These are phyloP conservation scores for Colletotrichum sp. DNA, from an alignment of 2,329 filamentous ascomycete species.

Conservation along the genomic window DNA sequence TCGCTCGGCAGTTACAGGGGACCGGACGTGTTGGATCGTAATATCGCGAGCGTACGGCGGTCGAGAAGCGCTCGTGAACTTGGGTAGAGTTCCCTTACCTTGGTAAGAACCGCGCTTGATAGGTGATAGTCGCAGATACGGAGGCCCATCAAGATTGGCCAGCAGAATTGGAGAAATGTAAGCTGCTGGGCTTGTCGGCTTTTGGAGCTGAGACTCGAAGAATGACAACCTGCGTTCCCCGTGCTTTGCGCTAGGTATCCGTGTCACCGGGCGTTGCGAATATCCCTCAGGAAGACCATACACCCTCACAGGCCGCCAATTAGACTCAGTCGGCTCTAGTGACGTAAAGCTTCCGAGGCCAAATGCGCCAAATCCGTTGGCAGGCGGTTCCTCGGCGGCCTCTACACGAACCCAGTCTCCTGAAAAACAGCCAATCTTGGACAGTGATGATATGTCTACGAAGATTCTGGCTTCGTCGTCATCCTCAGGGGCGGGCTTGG, in stretches of 20 bases:
- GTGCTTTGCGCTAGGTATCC: slow-evolving; percentile 61
- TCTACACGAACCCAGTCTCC: slow-evolving; percentile 95
- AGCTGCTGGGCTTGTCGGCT: slow-evolving; percentile 61
- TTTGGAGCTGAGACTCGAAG: slow-evolving; percentile 72
- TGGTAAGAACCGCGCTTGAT: slow-evolving; percentile 60
- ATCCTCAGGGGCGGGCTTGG: slow-evolving; percentile 76
- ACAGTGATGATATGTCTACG: slow-evolving; percentile 84
- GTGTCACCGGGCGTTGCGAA: slow-evolving; percentile 63
- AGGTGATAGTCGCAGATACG: slow-evolving; percentile 80
- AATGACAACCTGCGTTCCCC: slow-evolving; percentile 62
- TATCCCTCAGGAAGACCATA: slow-evolving; percentile 86
- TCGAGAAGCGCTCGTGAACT: slow-evolving; percentile 58
- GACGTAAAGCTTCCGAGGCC: slow-evolving; percentile 69
- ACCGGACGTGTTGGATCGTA: slow-evolving; percentile 86
- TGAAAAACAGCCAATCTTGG: slow-evolving; percentile 94
- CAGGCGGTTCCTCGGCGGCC: slow-evolving; percentile 73
- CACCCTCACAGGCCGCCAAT: slow-evolving; percentile 85
- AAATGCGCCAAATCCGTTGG: slow-evolving; percentile 69
- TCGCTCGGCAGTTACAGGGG: slow-evolving; percentile 85
- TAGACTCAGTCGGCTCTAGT: slow-evolving; percentile 63
- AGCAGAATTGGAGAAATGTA: slow-evolving; percentile 88
- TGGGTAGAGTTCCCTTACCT: slow-evolving; percentile 58
- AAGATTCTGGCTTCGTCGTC: slow-evolving; percentile 91
- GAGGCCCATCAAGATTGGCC: slow-evolving; percentile 80
- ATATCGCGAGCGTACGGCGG: slow-evolving; percentile 75